A percentile compares a stretch with the other conserved stretches of the same genome.
Conservation (phyloP, 805 yeast genomes). For the Phaffomyces antillensis region DNA sequence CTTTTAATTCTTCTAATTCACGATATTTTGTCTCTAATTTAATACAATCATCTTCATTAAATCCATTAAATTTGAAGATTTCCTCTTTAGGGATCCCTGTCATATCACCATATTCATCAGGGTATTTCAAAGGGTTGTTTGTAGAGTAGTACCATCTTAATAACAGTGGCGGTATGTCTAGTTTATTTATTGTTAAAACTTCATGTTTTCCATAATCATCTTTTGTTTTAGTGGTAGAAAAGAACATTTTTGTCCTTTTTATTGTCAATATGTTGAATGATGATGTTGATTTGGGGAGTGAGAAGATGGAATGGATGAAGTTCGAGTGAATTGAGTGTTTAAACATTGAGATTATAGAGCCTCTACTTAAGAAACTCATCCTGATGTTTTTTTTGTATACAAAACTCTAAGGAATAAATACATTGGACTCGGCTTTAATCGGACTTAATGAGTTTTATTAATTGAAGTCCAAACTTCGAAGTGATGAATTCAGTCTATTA, state of each 20-base stretch:
- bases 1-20: background rate
- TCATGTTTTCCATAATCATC: background rate
- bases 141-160: slow-evolving; percentile 76
- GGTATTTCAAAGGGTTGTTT: slow-evolving; percentile 66
- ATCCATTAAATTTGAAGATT: slow-evolving; percentile 49
- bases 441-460: too few species aligned
- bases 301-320: background rate
- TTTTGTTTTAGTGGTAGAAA: background rate
- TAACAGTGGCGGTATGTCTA: slow-evolving; percentile 12
- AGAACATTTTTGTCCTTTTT: background rate
- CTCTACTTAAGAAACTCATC: too few species aligned
- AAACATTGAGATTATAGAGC: too few species aligned
- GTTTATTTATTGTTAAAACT: background rate
- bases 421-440: too few species aligned
- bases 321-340: too few species aligned
- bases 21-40: slow-evolving; percentile 43
- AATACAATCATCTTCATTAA: slow-evolving; percentile 54
- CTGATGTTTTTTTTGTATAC: too few species aligned
- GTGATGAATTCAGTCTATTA: too few species aligned
- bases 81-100: slow-evolving; percentile 35
- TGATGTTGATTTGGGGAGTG: too few species aligned
- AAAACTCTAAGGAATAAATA: too few species aligned
- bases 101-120: slow-evolving; percentile 47
- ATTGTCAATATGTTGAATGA: background rate
- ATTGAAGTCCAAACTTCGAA: too few species aligned